These are phyloP conservation scores for Claviceps pazoutovae DNA, from an alignment of 2,329 filamentous ascomycete genomes.

Conservation along the genomic window DNA sequence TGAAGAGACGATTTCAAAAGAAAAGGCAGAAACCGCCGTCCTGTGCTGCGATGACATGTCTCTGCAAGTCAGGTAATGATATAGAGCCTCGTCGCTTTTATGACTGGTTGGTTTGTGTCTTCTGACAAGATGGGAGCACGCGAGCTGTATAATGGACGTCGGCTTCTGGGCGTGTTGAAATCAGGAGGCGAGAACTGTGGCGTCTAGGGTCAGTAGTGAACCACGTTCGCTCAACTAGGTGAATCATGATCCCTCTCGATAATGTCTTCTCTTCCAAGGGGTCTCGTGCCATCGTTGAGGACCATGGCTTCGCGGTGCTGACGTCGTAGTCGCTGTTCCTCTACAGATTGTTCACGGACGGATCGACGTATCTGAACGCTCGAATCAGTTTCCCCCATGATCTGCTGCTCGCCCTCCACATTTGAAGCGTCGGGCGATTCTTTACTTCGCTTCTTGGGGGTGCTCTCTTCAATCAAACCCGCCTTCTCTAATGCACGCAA, in stretches of 20 bases:
- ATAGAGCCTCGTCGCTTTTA: neutral
- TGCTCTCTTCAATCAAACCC: conserved; percentile 29
- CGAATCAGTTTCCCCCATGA: conserved; percentile 10
- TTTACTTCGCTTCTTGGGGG: conserved; percentile 14
- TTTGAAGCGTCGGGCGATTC: conserved; percentile 18
- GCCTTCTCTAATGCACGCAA: conserved; percentile 35
- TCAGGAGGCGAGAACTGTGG: neutral
- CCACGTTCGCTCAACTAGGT: conserved; percentile 12
- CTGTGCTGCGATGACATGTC: neutral
- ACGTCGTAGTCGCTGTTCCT: conserved; percentile 60
- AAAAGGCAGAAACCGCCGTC: neutral
- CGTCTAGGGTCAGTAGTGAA: neutral
- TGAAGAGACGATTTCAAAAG: neutral
- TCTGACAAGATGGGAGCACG: neutral
- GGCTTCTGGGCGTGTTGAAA: neutral
- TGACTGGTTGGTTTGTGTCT: neutral
- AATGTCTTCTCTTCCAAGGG: conserved; percentile 62
- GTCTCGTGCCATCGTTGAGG: conserved; percentile 69
- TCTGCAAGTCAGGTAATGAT: neutral
- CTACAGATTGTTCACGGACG: conserved; percentile 37
- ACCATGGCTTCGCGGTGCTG: conserved; percentile 82
- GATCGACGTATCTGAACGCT: conserved; percentile 19
- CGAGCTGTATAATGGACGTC: neutral
- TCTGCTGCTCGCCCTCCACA: conserved; percentile 20
- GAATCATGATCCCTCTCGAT: conserved; percentile 48